Base-by-base conservation (phyloP, 2,329 filamentous ascomycete species). In the Thyridium curvatum region DNA sequence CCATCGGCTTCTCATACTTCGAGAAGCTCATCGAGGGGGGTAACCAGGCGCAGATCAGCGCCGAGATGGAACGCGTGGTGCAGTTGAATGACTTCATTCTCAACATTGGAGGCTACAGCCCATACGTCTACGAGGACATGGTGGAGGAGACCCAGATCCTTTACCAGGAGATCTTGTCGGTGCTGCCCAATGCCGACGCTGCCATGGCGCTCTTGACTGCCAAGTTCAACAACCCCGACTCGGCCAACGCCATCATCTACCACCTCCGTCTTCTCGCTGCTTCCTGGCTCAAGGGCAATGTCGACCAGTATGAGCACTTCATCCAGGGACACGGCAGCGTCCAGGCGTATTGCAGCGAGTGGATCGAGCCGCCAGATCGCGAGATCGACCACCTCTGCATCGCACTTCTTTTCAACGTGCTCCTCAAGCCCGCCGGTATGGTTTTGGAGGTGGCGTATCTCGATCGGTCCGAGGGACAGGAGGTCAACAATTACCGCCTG, bases 311-410 rank as follows among this genome's bases (percentile, higher is more conserved):
- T 54, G 71, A 80, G 48, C 77, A 78, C 8, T 97, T 88, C 56
- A 73, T 94, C 18, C 64, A 69, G 6, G 75, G 78, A 38, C 68
- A 62, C n/a, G 55, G 60, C 29, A 68, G 69, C 36, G 66, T 93
- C 29, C 72, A 79, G 12, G 69, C 79, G 17, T 91, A 93, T 60
- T 87, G 84, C 56, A 60, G 71, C 30, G 71, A 74, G 12, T 75
- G 74, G 43, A 80, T 97, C 46, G 84, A 94, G 56, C 78, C 84
- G 1, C 73, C 82, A 13, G 76, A 82, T 49, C 79, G 81, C 37
- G 91, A 97, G 64, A 94, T 97, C 46, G 93, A 98, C 50, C 82
- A 96, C 52, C 68, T 95, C n/a, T 86, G 87, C 32, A 72, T 97
- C 45, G 79, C 79, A 43, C 78, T 87, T 3, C 69, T 97, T 36